phyloP scores from a whole-genome alignment of 163 green algal genomes.

The Chloromonas sp. region DNA sequence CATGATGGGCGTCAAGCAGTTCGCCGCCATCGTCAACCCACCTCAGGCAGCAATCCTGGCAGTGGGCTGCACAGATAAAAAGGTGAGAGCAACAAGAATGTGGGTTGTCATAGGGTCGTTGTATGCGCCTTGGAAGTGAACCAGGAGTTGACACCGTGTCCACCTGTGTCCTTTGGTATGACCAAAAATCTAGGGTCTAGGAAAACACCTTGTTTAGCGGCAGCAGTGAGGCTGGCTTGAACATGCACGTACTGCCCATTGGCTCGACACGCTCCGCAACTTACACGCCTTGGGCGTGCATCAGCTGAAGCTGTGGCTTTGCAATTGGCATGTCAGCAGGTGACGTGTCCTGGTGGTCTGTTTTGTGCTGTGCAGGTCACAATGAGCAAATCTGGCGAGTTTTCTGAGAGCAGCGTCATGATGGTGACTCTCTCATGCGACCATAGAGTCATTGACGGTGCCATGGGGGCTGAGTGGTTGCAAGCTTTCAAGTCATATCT shows the following conservation, averaged over 20 bases:
- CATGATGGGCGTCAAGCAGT: conserved; percentile 93
- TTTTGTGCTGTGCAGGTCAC: conserved; percentile 23
- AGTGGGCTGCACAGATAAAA: conserved; percentile 63
- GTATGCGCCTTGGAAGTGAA: neutral
- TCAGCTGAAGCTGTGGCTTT: no score
- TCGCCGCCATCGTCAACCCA: conserved; percentile 96
- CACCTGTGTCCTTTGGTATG: neutral
- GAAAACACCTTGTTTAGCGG: neutral
- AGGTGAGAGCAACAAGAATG: conserved; percentile 8
- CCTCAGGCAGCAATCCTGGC: conserved; percentile 83
- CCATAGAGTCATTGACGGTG: conserved; percentile 95
- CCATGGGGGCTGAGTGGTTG: conserved; percentile 93
- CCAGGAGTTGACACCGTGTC: neutral
- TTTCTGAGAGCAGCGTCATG: conserved; percentile 34
- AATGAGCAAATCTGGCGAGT: conserved; percentile 14
- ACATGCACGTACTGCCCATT: no score
- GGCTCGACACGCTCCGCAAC: no score
- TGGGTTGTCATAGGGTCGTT: neutral
- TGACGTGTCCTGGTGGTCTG: neutral
- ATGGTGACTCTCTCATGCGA: conserved; percentile 89
- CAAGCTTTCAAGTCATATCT: conserved; percentile 87
- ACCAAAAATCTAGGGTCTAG: neutral
- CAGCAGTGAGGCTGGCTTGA: no score
- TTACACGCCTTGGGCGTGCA: no score
- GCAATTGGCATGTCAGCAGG: no score